These are phyloP conservation scores for Steccherinum ochraceum DNA, from an alignment of 768 basidiomycete species.

Conservation along the genomic window DNA sequence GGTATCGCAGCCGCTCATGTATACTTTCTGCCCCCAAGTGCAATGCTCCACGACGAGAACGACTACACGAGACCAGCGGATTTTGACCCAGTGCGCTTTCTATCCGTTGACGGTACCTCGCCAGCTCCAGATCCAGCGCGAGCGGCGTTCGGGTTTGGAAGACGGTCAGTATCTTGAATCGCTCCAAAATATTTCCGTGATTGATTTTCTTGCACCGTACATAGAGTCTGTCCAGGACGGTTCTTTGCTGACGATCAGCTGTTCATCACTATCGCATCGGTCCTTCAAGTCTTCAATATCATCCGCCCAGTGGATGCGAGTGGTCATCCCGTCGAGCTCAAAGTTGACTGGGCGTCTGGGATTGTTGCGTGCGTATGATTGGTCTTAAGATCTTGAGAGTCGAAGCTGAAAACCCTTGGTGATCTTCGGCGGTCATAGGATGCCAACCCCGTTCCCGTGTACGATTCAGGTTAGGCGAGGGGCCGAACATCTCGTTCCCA, in stretches of 20 bases:
- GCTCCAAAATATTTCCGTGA: not conserved
- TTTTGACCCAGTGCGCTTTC: conserved; percentile 15
- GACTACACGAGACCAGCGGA: conserved; percentile 13
- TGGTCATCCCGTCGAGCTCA: too few species aligned
- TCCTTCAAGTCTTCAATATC: conserved; percentile 6
- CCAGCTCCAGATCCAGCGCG: conserved; percentile 7
- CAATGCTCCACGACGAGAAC: conserved; percentile 12
- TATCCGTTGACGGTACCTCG: not conserved
- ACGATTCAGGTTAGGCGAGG: too few species aligned
- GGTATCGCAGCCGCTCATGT: too few species aligned
- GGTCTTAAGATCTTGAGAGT: too few species aligned
- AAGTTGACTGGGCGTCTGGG: too few species aligned
- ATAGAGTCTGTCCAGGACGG: conserved; percentile 17
- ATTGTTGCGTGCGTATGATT: too few species aligned
- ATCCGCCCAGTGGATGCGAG: too few species aligned
- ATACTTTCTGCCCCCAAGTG: too few species aligned
- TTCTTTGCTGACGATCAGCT: conserved; percentile 13
- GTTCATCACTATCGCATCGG: conserved; percentile 11
- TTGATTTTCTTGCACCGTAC: not conserved
- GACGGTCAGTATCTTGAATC: conserved; percentile 7
- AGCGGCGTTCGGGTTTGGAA: conserved; percentile 13
- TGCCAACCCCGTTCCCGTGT: too few species aligned
- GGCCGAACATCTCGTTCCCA: too few species aligned
- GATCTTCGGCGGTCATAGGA: too few species aligned
- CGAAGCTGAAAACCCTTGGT: too few species aligned